A percentile compares a stretch with the other conserved stretches of the same genome.
Conservation (phyloP, 345 rosid species). For the Capsella bursapastoris region DNA sequence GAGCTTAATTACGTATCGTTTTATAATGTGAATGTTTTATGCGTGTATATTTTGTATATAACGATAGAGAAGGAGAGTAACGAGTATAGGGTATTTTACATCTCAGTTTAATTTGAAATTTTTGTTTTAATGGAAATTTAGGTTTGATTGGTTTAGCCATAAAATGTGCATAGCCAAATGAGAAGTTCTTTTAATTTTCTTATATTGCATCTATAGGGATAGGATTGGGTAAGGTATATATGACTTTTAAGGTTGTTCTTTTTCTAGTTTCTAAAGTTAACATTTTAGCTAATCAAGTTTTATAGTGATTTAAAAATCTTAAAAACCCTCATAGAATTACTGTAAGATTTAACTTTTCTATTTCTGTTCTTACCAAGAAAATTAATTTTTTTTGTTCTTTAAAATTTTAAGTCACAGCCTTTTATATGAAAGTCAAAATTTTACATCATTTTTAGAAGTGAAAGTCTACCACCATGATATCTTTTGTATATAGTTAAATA, state of each 20-base stretch:
- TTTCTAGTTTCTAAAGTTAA: no score
- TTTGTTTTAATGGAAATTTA: background rate
- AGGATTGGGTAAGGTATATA: background rate
- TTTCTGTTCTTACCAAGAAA: no score
- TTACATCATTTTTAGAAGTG: no score
- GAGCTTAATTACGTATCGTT: conserved; percentile 8
- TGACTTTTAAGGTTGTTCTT: background rate
- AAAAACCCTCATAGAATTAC: no score
- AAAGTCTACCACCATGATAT: background rate
- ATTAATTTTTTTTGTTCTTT: no score
- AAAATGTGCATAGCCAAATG: background rate
- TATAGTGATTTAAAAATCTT: no score
- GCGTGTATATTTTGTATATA: background rate
- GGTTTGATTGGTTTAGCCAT: background rate
- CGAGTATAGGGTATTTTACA: background rate
- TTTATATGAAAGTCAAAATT: no score
- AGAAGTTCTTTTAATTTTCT: background rate
- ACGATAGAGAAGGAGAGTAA: background rate
- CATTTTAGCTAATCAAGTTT: no score
- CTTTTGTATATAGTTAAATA: background rate
- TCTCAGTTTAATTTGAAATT: background rate
- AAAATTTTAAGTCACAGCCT: no score
- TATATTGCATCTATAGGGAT: background rate
- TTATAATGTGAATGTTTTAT: conserved; percentile 21
- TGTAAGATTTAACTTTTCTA: no score